Conservation (phyloP, 441 rosid genomes). For the Mallotus repandus region DNA sequence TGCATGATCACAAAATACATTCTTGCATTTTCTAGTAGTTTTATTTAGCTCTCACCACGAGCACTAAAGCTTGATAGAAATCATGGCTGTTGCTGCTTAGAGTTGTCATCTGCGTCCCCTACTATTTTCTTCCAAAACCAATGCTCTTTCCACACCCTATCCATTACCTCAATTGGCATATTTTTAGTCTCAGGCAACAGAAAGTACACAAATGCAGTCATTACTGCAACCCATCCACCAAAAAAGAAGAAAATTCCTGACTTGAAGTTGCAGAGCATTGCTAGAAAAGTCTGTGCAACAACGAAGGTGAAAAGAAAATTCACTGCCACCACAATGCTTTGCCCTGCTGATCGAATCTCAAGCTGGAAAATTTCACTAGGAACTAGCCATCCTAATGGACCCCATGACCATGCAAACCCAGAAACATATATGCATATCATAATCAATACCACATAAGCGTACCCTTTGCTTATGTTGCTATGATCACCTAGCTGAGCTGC, state of each 20-base stretch:
- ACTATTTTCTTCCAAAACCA: conserved; percentile 55
- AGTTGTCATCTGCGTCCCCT: not conserved
- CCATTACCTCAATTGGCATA: conserved; percentile 60
- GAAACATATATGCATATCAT: conserved; percentile 49
- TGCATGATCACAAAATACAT: not conserved
- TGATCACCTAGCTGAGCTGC: conserved; percentile 41
- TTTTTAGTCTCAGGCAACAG: conserved; percentile 67
- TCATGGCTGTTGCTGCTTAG: not conserved
- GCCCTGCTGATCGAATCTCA: conserved; percentile 63
- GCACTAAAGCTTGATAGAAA: too few species aligned
- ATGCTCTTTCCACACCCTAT: conserved; percentile 34
- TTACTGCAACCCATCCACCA: conserved; percentile 52
- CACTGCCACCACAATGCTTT: conserved; percentile 52
- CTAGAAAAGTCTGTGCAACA: conserved; percentile 47
- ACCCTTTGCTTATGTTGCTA: conserved; percentile 41
- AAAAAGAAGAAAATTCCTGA: conserved; percentile 59
- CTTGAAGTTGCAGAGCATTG: conserved; percentile 61
- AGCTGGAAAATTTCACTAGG: conserved; percentile 66
- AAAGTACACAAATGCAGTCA: conserved; percentile 50
- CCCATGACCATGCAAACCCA: conserved; percentile 72
- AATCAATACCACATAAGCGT: conserved; percentile 45
- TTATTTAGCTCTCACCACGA: not conserved
- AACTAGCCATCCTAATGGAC: conserved; percentile 62
- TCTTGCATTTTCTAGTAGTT: not conserved
- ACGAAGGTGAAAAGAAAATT: conserved; percentile 50